These are phyloP conservation scores for Gossypioides kirkii DNA, from an alignment of 345 rosid genomes.

Conservation along the genomic window DNA sequence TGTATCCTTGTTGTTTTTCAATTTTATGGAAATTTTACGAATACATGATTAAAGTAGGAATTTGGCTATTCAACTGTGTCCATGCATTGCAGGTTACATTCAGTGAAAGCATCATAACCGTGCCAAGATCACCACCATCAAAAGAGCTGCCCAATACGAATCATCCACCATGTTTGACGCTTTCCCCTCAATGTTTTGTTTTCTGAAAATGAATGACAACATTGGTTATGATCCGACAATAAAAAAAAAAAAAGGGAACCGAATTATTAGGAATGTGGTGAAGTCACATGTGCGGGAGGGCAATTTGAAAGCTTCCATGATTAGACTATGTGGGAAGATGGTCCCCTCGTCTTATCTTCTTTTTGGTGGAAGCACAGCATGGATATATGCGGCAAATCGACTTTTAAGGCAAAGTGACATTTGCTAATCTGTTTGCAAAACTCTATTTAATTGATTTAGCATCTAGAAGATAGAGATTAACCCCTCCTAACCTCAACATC, in stretches of 20 bases:
- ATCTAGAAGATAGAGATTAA: neutral
- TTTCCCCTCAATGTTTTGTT: no score
- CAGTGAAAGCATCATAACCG: neutral
- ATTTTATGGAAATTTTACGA: neutral
- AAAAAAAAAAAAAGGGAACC: no score
- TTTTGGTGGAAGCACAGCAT: neutral
- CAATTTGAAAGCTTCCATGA: neutral
- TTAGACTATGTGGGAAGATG: neutral
- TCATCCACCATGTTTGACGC: neutral
- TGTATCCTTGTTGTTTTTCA: neutral
- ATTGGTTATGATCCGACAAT: no score
- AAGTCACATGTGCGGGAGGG: neutral
- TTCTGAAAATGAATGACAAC: no score
- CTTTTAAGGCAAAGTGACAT: neutral
- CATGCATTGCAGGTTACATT: neutral
- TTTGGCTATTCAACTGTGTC: no score
- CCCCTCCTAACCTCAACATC: neutral
- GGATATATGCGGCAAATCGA: neutral
- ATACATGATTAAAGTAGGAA: no score
- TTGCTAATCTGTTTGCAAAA: neutral
- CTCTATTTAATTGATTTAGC: neutral
- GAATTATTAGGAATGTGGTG: no score
- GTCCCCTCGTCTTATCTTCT: neutral
- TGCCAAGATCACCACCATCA: conserved; percentile 13
- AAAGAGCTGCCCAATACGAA: no score